Evolutionary conservation across 2,329 filamentous ascomycete species (phyloP), one percentile per base, ranked within the genome.

Genomic region (Colletotrichum phormii): DNA sequence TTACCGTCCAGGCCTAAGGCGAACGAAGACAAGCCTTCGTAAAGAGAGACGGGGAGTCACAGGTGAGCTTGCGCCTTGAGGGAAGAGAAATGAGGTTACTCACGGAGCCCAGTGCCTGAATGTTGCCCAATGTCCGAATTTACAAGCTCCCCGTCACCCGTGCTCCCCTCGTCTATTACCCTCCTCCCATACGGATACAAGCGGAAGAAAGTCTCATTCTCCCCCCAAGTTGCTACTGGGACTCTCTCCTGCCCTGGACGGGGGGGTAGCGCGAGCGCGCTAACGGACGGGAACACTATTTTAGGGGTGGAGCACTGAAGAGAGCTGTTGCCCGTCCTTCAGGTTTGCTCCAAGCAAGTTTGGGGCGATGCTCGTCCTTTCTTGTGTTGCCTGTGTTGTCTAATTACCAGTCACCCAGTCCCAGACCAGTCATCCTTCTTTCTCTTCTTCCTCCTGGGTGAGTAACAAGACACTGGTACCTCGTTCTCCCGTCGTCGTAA

Each of bases 201-300:
- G 18, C 18, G 42, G 42, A n/a, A 49, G 42, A n/a, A 46, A 42
- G 42, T 49, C 42, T 22, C 15, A 11, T 49, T 7, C 7, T 49
- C 4, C 42, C 42, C 42, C 42, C 18, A n/a, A 49, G 37, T n/a
- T 49, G 18, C 42, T n/a, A 22, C 6, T 49, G 42, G 42, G 42
- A 11, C 51, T 51, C 51, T 42, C 18, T 42, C 37, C 35, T 12
- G 13, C 13, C 35, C 49, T 22, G 13, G 31, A 58, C n/a, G n/a
- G 26, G 15, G 15, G 66, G 46, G 33, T 26, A 31, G 29, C 29
- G 35, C 37, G 33, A 58, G 13, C 29, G 31, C 37, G 29, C 67
- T 66, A 66, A 67, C 26, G 26, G 42, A 15, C 62, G 62, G 62
- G 54, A 66, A 24, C 31, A 60, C 62, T 70, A 59, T 53, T 54